These are phyloP conservation scores for Leccinum broughii DNA, from an alignment of 768 basidiomycete species.

Conservation along the genomic window DNA sequence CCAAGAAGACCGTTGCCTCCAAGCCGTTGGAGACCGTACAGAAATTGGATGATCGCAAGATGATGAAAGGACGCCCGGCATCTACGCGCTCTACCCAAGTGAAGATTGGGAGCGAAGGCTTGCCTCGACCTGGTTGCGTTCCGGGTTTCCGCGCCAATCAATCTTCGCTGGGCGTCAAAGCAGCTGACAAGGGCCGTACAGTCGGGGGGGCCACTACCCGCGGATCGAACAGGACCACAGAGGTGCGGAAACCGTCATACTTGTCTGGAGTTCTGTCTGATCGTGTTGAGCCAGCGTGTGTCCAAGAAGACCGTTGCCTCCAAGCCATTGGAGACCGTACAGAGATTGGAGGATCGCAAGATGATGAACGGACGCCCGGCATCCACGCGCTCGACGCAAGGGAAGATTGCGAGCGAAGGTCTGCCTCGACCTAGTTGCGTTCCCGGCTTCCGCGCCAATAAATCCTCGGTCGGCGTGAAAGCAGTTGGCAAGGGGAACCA, in stretches of 20 bases:
- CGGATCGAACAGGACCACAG: background rate
- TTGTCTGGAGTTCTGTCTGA: background rate
- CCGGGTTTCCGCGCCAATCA: background rate
- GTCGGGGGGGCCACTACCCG: background rate
- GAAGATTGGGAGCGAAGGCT: background rate
- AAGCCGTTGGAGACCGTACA: too few relatives aligned
- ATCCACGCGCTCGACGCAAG: background rate
- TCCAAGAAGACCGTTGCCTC: too few relatives aligned
- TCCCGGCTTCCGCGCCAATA: background rate
- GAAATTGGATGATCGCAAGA: too few relatives aligned
- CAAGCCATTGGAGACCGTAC: too few relatives aligned
- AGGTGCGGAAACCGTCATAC: background rate
- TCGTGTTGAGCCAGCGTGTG: too few relatives aligned
- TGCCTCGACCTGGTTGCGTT: slow-evolving; percentile 3
- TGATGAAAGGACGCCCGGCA: background rate
- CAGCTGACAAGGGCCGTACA: background rate
- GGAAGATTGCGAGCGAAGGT: background rate
- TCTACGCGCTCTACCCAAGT: background rate
- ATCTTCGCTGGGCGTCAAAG: background rate
- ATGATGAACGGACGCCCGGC: background rate
- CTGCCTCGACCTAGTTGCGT: slow-evolving; percentile 1
- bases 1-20: too few relatives aligned
- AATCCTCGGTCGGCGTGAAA: background rate
- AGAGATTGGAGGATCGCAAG: too few relatives aligned
- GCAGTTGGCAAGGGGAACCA: background rate